Base-by-base conservation (phyloP, 2,329 filamentous ascomycete genomes). In the Gaeumannomyces sp. region DNA sequence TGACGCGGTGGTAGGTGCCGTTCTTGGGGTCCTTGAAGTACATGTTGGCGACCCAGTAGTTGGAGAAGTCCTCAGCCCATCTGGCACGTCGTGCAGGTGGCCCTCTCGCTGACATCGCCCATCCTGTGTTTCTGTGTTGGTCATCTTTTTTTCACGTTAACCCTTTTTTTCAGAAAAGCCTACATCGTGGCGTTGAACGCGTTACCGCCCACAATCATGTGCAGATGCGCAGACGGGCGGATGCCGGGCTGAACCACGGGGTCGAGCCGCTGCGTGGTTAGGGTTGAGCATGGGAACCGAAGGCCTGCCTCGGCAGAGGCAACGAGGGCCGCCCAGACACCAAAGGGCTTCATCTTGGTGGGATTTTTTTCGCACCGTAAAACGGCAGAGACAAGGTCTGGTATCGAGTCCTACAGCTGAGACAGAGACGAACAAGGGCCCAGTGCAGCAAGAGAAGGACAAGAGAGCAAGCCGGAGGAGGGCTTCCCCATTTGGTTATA, bases 1-100 rank as follows among this genome's bases (percentile, higher is more conserved):
- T 66, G 45, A 72, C 71, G 50, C 70, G 69, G 67, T 72, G 70
- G 62, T 71, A 72, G 19, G 67, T 65, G 59, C 70, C 70, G 66
- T 72, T 72, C 31, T 65, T 69, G 45, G 71, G 69, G 50, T 70
- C 67, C 67, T 71, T 71, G 65, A 72, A 72, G 66, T 70, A 72
- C 60, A 72, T 60, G 29, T 64, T 59, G 25, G 71, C 71, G 1
- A 68, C 70, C 71, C 71, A 72, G 67, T 72, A 72, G 66, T 72
- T 72, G 33, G 71, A 72, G 28, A 72, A 72, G 64, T 72, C 70
- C 64, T 72, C 71, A 0, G 70, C 38, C n/a, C 71, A 72, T 72
- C 64, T 72, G 70, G 67, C 71, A 72, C 3, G 71, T 72, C 2
- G 71, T 72, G 66, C 71, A 72, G 38, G 69, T 66, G 4, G 68